Evolutionary conservation across 2,329 filamentous ascomycete species (phyloP), one percentile per base, ranked within the genome.

Genomic region (Penicillium brevicompactum): DNA sequence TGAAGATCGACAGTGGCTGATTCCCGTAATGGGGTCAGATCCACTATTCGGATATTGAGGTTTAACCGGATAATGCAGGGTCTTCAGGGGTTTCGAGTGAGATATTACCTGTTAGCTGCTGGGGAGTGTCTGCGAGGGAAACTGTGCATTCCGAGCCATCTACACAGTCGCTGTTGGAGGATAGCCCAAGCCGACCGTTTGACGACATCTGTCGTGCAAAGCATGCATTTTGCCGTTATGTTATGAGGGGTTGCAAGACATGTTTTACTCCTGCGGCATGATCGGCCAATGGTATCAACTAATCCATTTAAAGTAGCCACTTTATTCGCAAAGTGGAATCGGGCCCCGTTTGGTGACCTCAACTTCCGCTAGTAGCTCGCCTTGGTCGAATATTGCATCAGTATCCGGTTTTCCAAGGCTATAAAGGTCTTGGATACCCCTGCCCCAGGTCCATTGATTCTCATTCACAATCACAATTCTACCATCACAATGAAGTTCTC

Each of bases 401-500:
- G 11, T n/a, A n/a, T 10, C 16, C 11, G 27, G 37, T 42, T 51
- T 30, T 44, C 40, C n/a, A 16, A 24, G n/a, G 10, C 14, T 44
- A 34, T 51, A 57, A 43, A 47, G 51, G 37, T 22, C 5, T 4
- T 16, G 2, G 31, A 37, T 4, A n/a, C 9, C 44, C 34, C 9
- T 21, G 2, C 8, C 9, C 6, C 18, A 18, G 31, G 22, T 31
- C 16, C 5, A 24, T 42, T 16, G 31, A 4, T 32, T 32, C 13
- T 21, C 30, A 21, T 44, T n/a, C 42, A 24, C 13, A 18, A 46
- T 13, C 40, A 13, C 21, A 40, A 46, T n/a, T 34, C 10, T 34
- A 38, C 18, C 47, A 42, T 46, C 55, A 66, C 49, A 57, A 68
- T 69, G 67, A 67, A 67, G 55, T 66, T 69, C 60, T 64, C 65